phyloP scores from a whole-genome alignment of 2,329 filamentous ascomycete species.

The Berkeleyomyces basicola region DNA sequence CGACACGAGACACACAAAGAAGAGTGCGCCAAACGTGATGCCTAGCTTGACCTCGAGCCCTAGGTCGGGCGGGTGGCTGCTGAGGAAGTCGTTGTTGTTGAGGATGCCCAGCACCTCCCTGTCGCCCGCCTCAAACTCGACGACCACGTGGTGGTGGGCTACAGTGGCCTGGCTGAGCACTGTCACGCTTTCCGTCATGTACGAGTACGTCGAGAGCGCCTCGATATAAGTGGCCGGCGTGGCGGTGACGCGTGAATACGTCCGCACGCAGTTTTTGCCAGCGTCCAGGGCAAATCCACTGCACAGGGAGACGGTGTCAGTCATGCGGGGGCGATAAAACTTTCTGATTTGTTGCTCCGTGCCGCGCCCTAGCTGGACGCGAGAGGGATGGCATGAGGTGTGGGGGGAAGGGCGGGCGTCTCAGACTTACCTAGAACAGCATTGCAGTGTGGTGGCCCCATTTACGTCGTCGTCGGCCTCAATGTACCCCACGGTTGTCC shows the following conservation, averaged over 20 bases:
- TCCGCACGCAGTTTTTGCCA: slow-evolving; percentile 22
- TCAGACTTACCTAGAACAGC: slow-evolving; percentile 25
- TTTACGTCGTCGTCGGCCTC: slow-evolving; percentile 17
- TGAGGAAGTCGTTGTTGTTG: slow-evolving; percentile 18
- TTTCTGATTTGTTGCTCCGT: background rate
- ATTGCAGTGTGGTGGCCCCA: slow-evolving; percentile 25
- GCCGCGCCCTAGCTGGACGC: background rate
- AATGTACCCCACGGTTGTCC: slow-evolving; percentile 24
- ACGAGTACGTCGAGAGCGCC: slow-evolving; percentile 19
- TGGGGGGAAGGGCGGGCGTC: background rate
- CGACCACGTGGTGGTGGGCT: slow-evolving; percentile 23
- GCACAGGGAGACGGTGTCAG: background rate
- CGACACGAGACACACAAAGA: slow-evolving; percentile 6
- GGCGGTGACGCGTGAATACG: slow-evolving; percentile 22
- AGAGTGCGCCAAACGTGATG: slow-evolving; percentile 13
- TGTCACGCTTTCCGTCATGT: slow-evolving; percentile 17
- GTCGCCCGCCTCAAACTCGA: slow-evolving; percentile 24
- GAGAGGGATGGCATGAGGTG: background rate
- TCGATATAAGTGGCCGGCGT: slow-evolving; percentile 23
- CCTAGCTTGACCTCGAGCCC: slow-evolving; percentile 14
- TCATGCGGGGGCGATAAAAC: background rate
- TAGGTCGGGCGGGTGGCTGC: slow-evolving; percentile 5
- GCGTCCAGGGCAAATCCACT: slow-evolving; percentile 22
- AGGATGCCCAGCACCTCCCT: slow-evolving; percentile 21
- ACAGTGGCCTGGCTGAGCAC: slow-evolving; percentile 24